Percentiles rank a stretch among this genome's conserved stretches.
phyloP scores from a whole-genome alignment of 495 filamentous ascomycete genomes.

The Podospora australis region DNA sequence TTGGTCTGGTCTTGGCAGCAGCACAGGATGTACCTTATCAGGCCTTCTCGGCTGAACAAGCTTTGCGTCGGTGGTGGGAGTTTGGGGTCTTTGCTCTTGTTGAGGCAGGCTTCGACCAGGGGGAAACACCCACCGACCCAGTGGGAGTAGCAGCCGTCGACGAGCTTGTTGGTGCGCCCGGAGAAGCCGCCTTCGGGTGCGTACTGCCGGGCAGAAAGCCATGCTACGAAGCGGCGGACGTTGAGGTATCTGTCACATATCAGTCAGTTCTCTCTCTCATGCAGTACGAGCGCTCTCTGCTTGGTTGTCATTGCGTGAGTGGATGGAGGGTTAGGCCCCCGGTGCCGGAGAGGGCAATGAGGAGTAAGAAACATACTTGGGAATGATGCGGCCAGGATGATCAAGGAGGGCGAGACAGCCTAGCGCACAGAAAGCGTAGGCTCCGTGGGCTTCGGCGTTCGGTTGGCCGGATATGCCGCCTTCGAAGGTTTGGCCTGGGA shows the following conservation, averaged over 20 bases:
- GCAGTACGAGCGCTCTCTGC: no score
- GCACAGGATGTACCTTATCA: conserved; percentile 79
- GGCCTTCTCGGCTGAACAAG: conserved; percentile 76
- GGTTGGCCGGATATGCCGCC: conserved; percentile 83
- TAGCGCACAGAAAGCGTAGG: conserved; percentile 91
- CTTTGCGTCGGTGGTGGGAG: conserved; percentile 17
- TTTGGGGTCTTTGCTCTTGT: background rate
- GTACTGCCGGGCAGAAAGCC: conserved; percentile 85
- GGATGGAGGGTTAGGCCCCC: conserved; percentile 2
- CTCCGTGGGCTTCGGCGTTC: conserved; percentile 85
- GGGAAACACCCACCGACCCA: conserved; percentile 97
- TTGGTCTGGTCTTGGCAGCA: conserved; percentile 70
- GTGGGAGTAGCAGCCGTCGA: conserved; percentile 96
- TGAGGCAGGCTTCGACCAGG: conserved; percentile 75
- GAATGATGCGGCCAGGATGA: conserved; percentile 63
- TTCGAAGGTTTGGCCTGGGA: conserved; percentile 81
- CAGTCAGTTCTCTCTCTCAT: no score
- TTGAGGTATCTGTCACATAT: conserved; percentile 61
- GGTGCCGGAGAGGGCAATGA: no score
- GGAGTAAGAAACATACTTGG: conserved; percentile 41
- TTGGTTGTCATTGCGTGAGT: no score
- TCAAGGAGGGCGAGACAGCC: conserved; percentile 80
- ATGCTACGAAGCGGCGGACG: conserved; percentile 67
- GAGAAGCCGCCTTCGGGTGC: conserved; percentile 86
- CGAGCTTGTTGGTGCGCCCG: conserved; percentile 94